Percentiles rank a stretch among this genome's conserved stretches.
phyloP scores from a whole-genome alignment of 78 protist genomes.

The Capsaspora owczarzaki region DNA sequence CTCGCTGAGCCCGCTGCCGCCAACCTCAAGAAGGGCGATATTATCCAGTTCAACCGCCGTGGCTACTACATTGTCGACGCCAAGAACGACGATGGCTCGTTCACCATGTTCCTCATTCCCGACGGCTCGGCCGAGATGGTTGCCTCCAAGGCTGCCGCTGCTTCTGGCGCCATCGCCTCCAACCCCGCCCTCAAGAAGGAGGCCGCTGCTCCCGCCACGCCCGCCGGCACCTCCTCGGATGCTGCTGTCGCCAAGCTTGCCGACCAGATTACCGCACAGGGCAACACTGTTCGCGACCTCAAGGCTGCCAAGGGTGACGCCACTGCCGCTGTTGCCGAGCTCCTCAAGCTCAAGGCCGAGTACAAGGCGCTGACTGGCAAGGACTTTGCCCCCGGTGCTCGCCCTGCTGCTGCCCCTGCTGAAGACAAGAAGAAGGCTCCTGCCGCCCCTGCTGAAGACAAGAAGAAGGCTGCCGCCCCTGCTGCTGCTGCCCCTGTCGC shows the following conservation, averaged over 20 bases:
- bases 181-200: not conserved
- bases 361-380: not conserved
- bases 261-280: not conserved
- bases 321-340: not conserved
- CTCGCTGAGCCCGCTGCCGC: not conserved
- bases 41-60: slow-evolving; percentile 14
- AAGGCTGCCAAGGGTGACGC: not conserved
- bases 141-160: not conserved
- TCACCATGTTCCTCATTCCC: not conserved
- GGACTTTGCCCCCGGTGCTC: not conserved
- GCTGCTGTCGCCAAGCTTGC: not conserved
- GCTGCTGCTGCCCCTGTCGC: not conserved
- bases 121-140: not conserved
- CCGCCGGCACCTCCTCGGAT: too few relatives aligned
- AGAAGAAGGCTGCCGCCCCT: slow-evolving; percentile 6
- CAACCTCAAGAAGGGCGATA: not conserved
- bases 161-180: not conserved
- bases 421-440: not conserved
- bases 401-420: not conserved
- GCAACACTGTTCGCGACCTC: not conserved
- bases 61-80: slow-evolving; percentile 1
- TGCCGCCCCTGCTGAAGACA: not conserved
- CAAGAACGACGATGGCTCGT: not conserved
- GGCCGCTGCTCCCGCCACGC: too few relatives aligned
- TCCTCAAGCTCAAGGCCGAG: not conserved